A percentile compares a stretch with the other conserved stretches of the same genome.
These are phyloP conservation scores for Juncus effusus DNA, from an alignment of 176 grass and related monocot species.

Conservation along the genomic window DNA sequence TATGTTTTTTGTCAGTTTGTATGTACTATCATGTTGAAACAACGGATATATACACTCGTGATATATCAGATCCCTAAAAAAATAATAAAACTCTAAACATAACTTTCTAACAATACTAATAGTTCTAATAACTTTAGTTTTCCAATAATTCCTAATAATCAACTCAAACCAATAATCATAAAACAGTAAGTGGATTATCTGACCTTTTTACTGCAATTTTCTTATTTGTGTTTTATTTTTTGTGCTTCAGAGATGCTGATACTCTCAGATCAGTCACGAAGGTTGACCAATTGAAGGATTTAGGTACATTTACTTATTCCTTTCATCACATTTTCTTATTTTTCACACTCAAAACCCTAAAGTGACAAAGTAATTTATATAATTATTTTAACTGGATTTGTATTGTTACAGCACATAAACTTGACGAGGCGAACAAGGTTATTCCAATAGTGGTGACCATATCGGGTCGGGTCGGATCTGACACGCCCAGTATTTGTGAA, in stretches of 20 bases:
- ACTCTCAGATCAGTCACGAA: constrained; percentile 67
- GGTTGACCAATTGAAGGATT: constrained; percentile 79
- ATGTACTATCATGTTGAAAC: too few relatives aligned
- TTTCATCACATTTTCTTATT: constrained; percentile 5
- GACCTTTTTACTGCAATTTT: too few relatives aligned
- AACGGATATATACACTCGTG: too few relatives aligned
- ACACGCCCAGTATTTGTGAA: constrained; percentile 77
- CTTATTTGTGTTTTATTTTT: not conserved
- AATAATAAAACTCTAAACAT: too few relatives aligned
- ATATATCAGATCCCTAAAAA: too few relatives aligned
- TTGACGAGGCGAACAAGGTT: constrained; percentile 78
- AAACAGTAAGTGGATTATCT: too few relatives aligned
- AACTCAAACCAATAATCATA: too few relatives aligned
- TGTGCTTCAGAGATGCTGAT: constrained; percentile 59
- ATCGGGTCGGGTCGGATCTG: constrained; percentile 80
- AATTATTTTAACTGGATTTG: constrained; percentile 4
- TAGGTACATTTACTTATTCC: constrained; percentile 54
- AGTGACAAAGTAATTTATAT: not conserved
- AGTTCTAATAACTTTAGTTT: too few relatives aligned
- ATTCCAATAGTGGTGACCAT: constrained; percentile 75
- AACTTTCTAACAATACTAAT: too few relatives aligned
- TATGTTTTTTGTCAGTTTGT: too few relatives aligned
- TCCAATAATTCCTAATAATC: too few relatives aligned
- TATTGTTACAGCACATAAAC: constrained; percentile 52
- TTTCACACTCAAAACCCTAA: constrained; percentile 5